Base-by-base conservation (phyloP, 1,284 basidiomycete genomes). In the Pterula multifida region DNA sequence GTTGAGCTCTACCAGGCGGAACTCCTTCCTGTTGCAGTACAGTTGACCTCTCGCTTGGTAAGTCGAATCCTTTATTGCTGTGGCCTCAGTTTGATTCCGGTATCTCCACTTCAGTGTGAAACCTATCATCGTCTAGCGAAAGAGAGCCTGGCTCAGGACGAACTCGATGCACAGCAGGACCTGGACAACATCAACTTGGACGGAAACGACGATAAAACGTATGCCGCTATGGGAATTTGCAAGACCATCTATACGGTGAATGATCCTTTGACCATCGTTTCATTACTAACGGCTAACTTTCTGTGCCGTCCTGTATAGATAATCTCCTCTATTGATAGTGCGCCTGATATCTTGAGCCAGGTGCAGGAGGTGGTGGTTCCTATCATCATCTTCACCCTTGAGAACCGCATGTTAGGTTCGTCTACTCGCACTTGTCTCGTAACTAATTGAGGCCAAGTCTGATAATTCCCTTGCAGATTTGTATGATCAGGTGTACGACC, bases 401-500 rank as follows among this genome's bases (percentile, higher is more conserved):
- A 90, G 63, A 73, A 77, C 58, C 82, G 82, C 61, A 60, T 85
- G 23, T 68, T 89, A 50, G 82, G 85, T 83, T 53, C 39, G 73
- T 65, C 1, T 3, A 15, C n/a, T n/a, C 13, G 26, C 32, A 9
- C 12, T 45, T 53, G 45, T 25, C 50, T 19, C 47, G 13, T 45
- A 11, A n/a, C n/a, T n/a, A n/a, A n/a, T n/a, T n/a, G n/a, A n/a
- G n/a, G n/a, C 26, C 23, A 2, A 13, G 6, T 21, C n/a, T 39
- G n/a, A n/a, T n/a, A n/a, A n/a, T n/a, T 28, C 48, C 12, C 42
- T 48, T 25, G 3, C 57, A 87, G 90, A 95, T 61, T 69, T 94
- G 32, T 88, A 90, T 61, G 90, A 93, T 65, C 88, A 90, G 61
- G 81, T 88, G 70, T 90, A 88, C 60, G 90, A 93, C 56, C 69